Conservation (phyloP, 2,329 filamentous ascomycete genomes). For the Fonsecaea pedrosoi region DNA sequence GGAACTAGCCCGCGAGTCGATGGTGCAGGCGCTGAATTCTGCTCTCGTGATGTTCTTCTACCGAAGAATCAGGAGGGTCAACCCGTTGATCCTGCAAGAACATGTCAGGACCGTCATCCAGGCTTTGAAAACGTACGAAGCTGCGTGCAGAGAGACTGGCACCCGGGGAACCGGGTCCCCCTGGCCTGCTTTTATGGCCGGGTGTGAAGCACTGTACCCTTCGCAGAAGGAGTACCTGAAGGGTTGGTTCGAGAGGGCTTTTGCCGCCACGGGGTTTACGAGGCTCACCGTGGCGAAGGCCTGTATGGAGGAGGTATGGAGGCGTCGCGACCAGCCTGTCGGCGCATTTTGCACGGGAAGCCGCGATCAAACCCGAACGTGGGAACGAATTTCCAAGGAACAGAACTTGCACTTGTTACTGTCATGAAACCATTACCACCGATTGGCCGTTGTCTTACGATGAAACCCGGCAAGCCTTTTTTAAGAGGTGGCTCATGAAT, state of each 20-base stretch:
- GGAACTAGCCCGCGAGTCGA: conserved; percentile 41
- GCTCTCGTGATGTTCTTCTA: conserved; percentile 54
- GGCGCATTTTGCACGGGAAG: not conserved
- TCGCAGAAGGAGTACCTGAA: conserved; percentile 39
- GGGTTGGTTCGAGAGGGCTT: conserved; percentile 42
- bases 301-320: conserved; percentile 44
- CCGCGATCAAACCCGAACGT: conserved; percentile 12
- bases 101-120: conserved; percentile 48
- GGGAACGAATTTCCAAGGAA: conserved; percentile 16
- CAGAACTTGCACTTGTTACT: conserved; percentile 3
- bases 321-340: conserved; percentile 38
- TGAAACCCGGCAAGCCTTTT: too few species aligned
- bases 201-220: conserved; percentile 47
- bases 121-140: conserved; percentile 44
- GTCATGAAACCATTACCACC: not conserved
- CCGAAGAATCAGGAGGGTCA: conserved; percentile 49
- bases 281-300: conserved; percentile 41
- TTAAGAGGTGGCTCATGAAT: conserved; percentile 31
- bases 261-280: conserved; percentile 8
- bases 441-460: not conserved
- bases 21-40: conserved; percentile 50
- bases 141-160: conserved; percentile 29
- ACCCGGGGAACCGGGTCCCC: conserved; percentile 42
- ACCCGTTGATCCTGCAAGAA: conserved; percentile 49
- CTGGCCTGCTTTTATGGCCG: conserved; percentile 52